phyloP scores from a whole-genome alignment of 2,329 filamentous ascomycete species.

The Nemania sp. region DNA sequence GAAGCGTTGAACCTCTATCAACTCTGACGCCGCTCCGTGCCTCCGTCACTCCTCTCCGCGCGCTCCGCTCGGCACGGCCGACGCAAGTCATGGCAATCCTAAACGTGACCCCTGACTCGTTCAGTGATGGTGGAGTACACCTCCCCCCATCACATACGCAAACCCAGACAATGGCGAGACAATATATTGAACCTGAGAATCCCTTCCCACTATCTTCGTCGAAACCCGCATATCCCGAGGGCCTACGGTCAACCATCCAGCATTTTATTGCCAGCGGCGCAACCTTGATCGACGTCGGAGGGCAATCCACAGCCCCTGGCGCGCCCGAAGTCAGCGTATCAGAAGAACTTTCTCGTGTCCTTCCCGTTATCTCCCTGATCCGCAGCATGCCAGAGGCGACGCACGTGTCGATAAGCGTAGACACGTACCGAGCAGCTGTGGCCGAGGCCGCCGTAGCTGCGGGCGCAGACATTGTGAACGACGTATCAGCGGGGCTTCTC shows the following conservation, averaged over 20 bases:
- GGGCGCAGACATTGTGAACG: constrained; percentile 93
- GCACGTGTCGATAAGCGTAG: constrained; percentile 78
- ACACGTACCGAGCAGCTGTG: constrained; percentile 88
- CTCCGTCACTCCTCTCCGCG: constrained; percentile 58
- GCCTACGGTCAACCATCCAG: constrained; percentile 63
- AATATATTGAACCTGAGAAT: not conserved
- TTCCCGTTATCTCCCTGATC: constrained; percentile 78
- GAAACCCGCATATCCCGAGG: constrained; percentile 38
- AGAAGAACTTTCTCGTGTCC: constrained; percentile 77
- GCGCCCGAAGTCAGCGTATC: constrained; percentile 68
- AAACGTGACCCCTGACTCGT: constrained; percentile 94
- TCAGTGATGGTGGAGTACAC: constrained; percentile 84
- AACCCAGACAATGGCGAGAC: not conserved
- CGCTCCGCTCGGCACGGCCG: constrained; percentile 59
- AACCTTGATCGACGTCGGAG: constrained; percentile 88
- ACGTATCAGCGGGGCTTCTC: constrained; percentile 81
- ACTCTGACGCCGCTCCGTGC: constrained; percentile 61
- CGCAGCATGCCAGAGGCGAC: constrained; percentile 66
- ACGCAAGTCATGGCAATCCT: constrained; percentile 93
- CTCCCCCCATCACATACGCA: constrained; percentile 30
- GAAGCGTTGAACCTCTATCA: constrained; percentile 53
- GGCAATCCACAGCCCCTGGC: constrained; percentile 86
- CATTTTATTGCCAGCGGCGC: constrained; percentile 71
- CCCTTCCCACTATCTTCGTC: not conserved
- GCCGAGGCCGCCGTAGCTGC: constrained; percentile 75